Evolutionary conservation across 257 asterid genomes (phyloP), one percentile per base, ranked within the genome.

Genomic region (Ajuga chamaepitys): DNA sequence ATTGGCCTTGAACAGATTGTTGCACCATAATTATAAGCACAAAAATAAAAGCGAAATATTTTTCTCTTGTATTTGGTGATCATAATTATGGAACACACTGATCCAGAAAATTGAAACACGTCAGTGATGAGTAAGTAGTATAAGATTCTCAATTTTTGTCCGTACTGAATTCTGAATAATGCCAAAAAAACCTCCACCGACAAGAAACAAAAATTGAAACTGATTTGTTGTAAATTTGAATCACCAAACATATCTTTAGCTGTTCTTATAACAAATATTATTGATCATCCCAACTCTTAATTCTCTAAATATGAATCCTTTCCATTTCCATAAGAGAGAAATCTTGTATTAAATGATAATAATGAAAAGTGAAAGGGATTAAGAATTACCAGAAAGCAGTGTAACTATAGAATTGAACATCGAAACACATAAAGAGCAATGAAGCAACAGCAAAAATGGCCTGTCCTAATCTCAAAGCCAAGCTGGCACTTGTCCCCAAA

Each of bases 381-480:
- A 63, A 32, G 38, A n/a, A 62, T 78, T 81, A 93, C 99, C 99
- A 93, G 88, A 89, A 93, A 71, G 99, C 81, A 67, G 97, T 90
- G 70, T 88, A 94, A 74, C 95, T 86, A 80, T 87, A 90, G 93
- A 94, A 94, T 56, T 91, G 81, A 58, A 94, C 81, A 73, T 80
- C 92, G 72, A 88, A 76, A 74, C 97, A 94, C 97, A 94, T 94
- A 80, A 94, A 94, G 17, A 94, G 95, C 77, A 94, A 75, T 0
- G 99, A 89, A 75, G 96, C 95, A 74, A 86, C 75, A n/a, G 99
- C 89, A 45, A 90, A 89, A 10, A 83, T 17, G 42, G 92, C 82
- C 70, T 94, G 99, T 54, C 96, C 97, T 34, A 90, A 76, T 81
- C 99, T 82, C 81, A 94, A 52, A 70, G 93, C 96, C 86, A 94